Conservation (phyloP, 208 protist species). For the Leishmania lainsoni region DNA sequence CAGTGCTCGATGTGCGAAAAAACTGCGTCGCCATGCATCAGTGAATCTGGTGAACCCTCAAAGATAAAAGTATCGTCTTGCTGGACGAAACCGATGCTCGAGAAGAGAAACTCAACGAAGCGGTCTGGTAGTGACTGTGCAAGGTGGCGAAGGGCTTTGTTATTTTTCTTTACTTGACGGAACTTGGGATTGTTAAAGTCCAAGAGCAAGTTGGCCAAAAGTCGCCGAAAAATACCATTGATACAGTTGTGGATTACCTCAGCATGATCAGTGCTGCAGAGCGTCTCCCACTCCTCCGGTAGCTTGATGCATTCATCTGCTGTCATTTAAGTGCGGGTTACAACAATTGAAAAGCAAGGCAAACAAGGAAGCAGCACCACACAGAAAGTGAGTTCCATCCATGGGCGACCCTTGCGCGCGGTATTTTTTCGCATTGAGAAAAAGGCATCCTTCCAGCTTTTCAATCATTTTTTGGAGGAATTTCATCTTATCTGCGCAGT, state of each 20-base stretch:
- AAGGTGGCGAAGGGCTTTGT: constrained; percentile 41
- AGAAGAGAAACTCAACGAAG: constrained; percentile 56
- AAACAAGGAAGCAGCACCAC: neutral
- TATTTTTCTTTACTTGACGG: constrained; percentile 50
- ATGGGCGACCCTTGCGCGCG: neutral
- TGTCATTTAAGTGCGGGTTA: neutral
- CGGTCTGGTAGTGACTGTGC: constrained; percentile 27
- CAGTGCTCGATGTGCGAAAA: constrained; percentile 55
- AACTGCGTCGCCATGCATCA: constrained; percentile 46
- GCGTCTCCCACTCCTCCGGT: constrained; percentile 1
- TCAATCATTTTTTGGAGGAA: neutral
- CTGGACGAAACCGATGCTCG: constrained; percentile 49
- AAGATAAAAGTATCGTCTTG: constrained; percentile 48
- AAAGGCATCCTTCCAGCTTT: neutral
- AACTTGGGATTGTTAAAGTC: constrained; percentile 69
- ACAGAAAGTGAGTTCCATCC: neutral
- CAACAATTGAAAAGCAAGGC: neutral
- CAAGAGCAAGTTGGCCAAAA: constrained; percentile 76
- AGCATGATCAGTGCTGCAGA: neutral
- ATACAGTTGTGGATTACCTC: constrained; percentile 22
- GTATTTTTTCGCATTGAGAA: neutral
- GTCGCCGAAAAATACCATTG: constrained; percentile 49
- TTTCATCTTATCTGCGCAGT: neutral
- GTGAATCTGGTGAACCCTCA: constrained; percentile 36
- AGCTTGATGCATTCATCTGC: neutral